phyloP scores from a whole-genome alignment of 2,329 filamentous ascomycete species.

The Didymella pinodella region DNA sequence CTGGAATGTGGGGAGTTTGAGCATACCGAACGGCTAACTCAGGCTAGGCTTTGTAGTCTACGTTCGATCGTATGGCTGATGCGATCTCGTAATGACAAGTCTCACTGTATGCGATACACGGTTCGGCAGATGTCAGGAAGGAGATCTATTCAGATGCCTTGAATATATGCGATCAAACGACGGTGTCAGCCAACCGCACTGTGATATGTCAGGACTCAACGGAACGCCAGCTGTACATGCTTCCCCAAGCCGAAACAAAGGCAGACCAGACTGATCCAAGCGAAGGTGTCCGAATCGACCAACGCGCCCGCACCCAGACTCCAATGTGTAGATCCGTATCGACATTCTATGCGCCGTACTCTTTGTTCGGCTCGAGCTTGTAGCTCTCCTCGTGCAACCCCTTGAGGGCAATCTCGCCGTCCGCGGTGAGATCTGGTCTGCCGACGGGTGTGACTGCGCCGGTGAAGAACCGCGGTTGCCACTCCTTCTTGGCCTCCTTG shows the following conservation, averaged over 20 bases:
- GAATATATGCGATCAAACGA: slow-evolving; percentile 21
- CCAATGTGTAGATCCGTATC: slow-evolving; percentile 2
- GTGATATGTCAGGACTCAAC: slow-evolving; percentile 17
- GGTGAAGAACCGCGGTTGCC: slow-evolving; percentile 88
- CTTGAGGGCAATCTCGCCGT: slow-evolving; percentile 66
- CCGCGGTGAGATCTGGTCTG: slow-evolving; percentile 68
- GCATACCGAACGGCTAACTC: no score
- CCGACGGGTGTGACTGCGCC: slow-evolving; percentile 66
- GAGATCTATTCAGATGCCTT: slow-evolving; percentile 18
- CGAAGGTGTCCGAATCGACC: slow-evolving; percentile 14
- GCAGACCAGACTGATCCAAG: slow-evolving; percentile 10
- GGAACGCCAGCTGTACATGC: slow-evolving; percentile 24
- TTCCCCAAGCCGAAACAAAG: slow-evolving; percentile 12
- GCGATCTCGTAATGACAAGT: no score
- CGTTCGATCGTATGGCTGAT: no score
- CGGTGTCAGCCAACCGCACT: slow-evolving; percentile 5
- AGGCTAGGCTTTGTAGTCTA: no score
- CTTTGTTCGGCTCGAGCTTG: slow-evolving; percentile 56
- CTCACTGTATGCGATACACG: no score
- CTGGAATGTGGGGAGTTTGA: no score
- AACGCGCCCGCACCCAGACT: slow-evolving; percentile 10
- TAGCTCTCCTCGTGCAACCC: slow-evolving; percentile 63
- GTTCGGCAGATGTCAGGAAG: background rate
- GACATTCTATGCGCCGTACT: slow-evolving; percentile 47
- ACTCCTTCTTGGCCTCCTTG: slow-evolving; percentile 72